A percentile compares a stretch with the other conserved stretches of the same genome.
Conservation (phyloP, 371 early-diverging fungal species). For the Syncephalastrum racemosum region DNA sequence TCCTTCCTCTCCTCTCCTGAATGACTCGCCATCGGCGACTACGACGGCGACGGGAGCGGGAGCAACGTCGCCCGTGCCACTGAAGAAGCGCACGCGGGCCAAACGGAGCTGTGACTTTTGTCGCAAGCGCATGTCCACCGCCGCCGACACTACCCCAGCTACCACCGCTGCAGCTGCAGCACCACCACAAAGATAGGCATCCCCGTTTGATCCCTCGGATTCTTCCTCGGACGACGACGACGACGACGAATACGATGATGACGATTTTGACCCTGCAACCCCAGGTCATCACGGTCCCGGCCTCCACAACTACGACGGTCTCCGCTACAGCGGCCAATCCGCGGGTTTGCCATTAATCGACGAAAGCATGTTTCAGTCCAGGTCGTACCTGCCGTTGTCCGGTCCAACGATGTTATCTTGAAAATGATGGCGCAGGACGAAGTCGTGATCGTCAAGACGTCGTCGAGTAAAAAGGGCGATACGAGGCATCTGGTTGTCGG, state of each 20-base stretch:
- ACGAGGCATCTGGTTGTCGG: conserved; percentile 33
- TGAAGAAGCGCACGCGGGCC: conserved; percentile 50
- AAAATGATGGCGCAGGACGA: conserved; percentile 42
- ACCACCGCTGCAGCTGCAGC: no score
- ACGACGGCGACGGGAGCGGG: no score
- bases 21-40: no score
- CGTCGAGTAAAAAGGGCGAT: conserved; percentile 17
- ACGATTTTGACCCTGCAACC: conserved; percentile 14
- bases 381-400: conserved; percentile 34
- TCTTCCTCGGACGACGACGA: conserved; percentile 29
- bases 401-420: conserved; percentile 38
- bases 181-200: neutral
- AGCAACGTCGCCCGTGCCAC: conserved; percentile 11
- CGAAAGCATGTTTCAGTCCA: conserved; percentile 35
- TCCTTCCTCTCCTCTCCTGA: no score
- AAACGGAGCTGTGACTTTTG: conserved; percentile 58
- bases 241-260: conserved; percentile 26
- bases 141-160: no score
- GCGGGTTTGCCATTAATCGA: conserved; percentile 40
- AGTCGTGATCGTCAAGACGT: conserved; percentile 38
- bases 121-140: conserved; percentile 40
- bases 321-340: conserved; percentile 47
- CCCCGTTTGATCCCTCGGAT: conserved; percentile 10
- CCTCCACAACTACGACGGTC: conserved; percentile 42
- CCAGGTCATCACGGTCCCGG: conserved; percentile 24